These are phyloP conservation scores for Tetradesmus lagerheimii DNA, from an alignment of 139 green algal genomes.

Conservation along the genomic window DNA sequence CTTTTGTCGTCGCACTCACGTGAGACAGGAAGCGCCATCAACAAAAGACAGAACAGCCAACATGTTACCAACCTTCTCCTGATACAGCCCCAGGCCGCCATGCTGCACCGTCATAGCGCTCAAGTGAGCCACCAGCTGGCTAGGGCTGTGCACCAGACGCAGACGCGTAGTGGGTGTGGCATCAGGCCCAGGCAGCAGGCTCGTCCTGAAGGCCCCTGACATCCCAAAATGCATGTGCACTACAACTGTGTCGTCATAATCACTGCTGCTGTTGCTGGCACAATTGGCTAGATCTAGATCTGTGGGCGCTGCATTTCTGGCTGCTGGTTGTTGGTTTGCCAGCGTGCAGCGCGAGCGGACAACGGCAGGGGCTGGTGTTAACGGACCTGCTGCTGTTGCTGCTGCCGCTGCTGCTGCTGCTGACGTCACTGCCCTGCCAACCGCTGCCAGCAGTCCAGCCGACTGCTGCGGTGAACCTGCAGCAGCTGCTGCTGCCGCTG, in stretches of 20 bases:
- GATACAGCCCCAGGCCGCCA: constrained; percentile 68
- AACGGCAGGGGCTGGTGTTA: background rate
- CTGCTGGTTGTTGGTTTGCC: background rate
- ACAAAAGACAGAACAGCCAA: too few relatives aligned
- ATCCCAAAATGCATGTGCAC: constrained; percentile 93
- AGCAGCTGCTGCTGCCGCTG: constrained; percentile 15
- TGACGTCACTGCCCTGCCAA: background rate
- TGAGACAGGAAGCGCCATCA: too few relatives aligned
- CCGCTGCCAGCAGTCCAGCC: constrained; percentile 18
- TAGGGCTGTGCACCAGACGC: constrained; percentile 42
- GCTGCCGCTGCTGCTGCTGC: constrained; percentile 12
- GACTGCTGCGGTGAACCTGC: constrained; percentile 12
- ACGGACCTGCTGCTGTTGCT: background rate
- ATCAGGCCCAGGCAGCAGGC: constrained; percentile 44
- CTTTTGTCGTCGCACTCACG: too few relatives aligned
- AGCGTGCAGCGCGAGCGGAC: background rate
- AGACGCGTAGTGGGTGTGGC: constrained; percentile 79
- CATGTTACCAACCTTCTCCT: constrained; percentile 55
- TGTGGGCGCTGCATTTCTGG: background rate
- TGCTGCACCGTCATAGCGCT: constrained; percentile 87
- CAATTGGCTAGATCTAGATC: background rate
- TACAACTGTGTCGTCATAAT: constrained; percentile 50
- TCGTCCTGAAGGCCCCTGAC: constrained; percentile 62
- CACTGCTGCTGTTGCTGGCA: background rate
- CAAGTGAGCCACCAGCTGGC: constrained; percentile 71